A percentile compares a stretch with the other conserved stretches of the same genome.
These are phyloP conservation scores for Buddleja alternifolia DNA, from an alignment of 257 asterid genomes.

Conservation along the genomic window DNA sequence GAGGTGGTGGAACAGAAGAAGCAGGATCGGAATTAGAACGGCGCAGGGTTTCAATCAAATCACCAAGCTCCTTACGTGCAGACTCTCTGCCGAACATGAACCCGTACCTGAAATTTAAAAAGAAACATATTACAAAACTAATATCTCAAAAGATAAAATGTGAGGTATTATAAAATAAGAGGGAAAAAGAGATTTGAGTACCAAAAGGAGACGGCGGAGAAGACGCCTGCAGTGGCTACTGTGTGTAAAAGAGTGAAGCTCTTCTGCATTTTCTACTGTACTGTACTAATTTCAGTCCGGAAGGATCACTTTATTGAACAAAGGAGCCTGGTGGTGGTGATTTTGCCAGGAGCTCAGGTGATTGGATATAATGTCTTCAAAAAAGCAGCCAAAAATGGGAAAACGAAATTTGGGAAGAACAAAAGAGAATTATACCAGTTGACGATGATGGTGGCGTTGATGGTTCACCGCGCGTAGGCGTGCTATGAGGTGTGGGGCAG, in stretches of 20 bases:
- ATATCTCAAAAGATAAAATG: no score
- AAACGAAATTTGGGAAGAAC: no score
- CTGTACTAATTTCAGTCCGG: no score
- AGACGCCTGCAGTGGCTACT: slow-evolving; percentile 74
- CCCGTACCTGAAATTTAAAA: slow-evolving; percentile 64
- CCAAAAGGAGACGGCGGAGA: slow-evolving; percentile 92
- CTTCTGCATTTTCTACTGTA: slow-evolving; percentile 78
- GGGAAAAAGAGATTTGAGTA: slow-evolving; percentile 20
- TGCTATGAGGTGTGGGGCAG: no score
- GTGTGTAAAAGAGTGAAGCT: slow-evolving; percentile 75
- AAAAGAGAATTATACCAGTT: no score
- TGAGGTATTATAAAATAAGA: neutral
- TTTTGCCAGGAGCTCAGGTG: no score
- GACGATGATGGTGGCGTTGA: no score
- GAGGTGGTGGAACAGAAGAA: slow-evolving; percentile 33
- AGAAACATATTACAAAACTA: neutral
- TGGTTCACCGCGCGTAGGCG: no score
- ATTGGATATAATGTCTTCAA: no score
- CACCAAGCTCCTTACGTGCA: slow-evolving; percentile 79
- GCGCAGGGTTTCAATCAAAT: slow-evolving; percentile 74
- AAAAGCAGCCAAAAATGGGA: no score
- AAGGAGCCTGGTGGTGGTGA: no score
- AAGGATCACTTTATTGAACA: no score
- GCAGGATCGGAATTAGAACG: slow-evolving; percentile 46
- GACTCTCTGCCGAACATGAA: slow-evolving; percentile 94